Evolutionary conservation across 306 rosid species (phyloP).

Genomic region (Begonia masoniana): DNA sequence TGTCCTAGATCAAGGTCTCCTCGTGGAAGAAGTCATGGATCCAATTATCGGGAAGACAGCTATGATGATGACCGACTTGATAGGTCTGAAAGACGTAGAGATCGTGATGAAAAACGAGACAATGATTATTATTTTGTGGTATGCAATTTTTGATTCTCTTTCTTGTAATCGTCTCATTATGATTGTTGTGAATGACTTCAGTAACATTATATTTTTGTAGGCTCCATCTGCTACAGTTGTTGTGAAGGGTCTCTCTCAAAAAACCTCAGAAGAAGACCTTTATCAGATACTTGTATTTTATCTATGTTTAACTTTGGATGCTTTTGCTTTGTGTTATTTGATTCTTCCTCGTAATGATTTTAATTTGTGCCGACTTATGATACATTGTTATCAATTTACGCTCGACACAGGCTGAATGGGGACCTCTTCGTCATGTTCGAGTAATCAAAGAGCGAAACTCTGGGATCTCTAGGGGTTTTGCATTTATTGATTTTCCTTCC

Average conservation of each 20-base stretch:
- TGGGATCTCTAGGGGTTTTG: slow-evolving; percentile 94
- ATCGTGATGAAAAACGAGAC: slow-evolving; percentile 70
- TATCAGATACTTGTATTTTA: slow-evolving; percentile 75
- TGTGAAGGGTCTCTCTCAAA: slow-evolving; percentile 95
- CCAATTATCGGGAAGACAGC: slow-evolving; percentile 76
- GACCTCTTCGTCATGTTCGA: slow-evolving; percentile 95
- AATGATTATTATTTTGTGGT: slow-evolving; percentile 71
- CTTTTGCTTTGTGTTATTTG: neutral
- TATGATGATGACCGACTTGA: slow-evolving; percentile 55
- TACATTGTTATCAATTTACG: slow-evolving; percentile 3
- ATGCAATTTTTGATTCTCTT: slow-evolving; percentile 9
- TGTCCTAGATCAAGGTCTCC: slow-evolving; percentile 80
- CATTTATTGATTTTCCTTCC: slow-evolving; percentile 94
- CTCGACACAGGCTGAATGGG: slow-evolving; percentile 80
- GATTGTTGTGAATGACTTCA: slow-evolving; percentile 7
- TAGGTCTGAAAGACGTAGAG: slow-evolving; percentile 68
- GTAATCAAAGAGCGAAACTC: slow-evolving; percentile 94
- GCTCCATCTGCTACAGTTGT: slow-evolving; percentile 97
- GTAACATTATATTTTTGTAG: slow-evolving; percentile 29
- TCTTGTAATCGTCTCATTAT: neutral
- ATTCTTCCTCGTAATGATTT: too few relatives aligned
- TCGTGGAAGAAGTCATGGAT: slow-evolving; percentile 67
- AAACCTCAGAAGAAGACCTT: slow-evolving; percentile 88
- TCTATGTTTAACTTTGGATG: slow-evolving; percentile 16
- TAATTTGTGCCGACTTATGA: neutral